Percentiles rank a stretch among this genome's conserved stretches.
Evolutionary conservation across 768 basidiomycete genomes (phyloP).

Genomic region (Leccinellum albellum): DNA sequence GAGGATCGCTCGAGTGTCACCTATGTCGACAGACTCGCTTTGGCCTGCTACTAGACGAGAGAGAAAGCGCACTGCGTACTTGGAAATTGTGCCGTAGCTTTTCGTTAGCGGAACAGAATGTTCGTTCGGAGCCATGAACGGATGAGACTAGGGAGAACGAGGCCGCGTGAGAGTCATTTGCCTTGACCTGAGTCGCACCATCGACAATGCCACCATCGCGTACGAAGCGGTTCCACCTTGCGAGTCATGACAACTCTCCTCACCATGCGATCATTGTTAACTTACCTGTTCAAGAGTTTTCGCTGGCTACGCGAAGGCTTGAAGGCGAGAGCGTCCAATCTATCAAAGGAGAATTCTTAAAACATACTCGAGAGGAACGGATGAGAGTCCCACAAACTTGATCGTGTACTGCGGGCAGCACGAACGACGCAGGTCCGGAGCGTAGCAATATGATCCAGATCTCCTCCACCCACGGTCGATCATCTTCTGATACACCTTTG

Average conservation of each 20-base stretch:
- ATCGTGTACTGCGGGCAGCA: conserved; percentile 97
- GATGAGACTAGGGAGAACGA: conserved; percentile 43
- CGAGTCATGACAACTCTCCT: neutral
- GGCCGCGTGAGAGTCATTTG: conserved; percentile 6
- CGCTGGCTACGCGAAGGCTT: conserved; percentile 71
- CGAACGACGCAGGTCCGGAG: conserved; percentile 73
- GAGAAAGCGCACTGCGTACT: conserved; percentile 33
- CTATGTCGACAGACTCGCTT: conserved; percentile 34
- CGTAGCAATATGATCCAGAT: conserved; percentile 82
- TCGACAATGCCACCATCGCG: conserved; percentile 39
- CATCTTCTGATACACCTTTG: conserved; percentile 75
- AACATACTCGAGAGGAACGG: conserved; percentile 5
- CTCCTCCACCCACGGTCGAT: conserved; percentile 84
- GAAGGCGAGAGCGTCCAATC: conserved; percentile 65
- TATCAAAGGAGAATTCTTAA: conserved; percentile 29
- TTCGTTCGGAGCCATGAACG: conserved; percentile 55
- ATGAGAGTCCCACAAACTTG: conserved; percentile 46
- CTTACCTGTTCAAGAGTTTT: conserved; percentile 66
- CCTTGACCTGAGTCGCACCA: conserved; percentile 7
- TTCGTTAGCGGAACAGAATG: conserved; percentile 26
- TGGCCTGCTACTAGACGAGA: neutral
- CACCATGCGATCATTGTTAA: neutral
- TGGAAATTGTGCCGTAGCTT: conserved; percentile 53
- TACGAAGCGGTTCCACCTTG: conserved; percentile 74
- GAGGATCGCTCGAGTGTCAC: conserved; percentile 72